Base-by-base conservation (phyloP, 257 asterid species). In the Cynanchum wilfordii region DNA sequence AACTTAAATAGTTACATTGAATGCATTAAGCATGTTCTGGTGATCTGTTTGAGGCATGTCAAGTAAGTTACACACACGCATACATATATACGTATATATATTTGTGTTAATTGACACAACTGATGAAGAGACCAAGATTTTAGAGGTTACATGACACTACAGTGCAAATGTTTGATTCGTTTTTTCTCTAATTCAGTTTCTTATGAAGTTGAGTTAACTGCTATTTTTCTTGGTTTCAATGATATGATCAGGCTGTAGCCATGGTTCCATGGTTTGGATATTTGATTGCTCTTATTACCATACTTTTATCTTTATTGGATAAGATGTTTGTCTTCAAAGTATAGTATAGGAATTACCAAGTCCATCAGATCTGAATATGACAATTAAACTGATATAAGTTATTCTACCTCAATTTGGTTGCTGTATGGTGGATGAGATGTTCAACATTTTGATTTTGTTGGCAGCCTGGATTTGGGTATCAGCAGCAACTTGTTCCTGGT, bases 391-490 rank as follows among this genome's bases (percentile, higher is more conserved):
- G 24, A 54, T 29, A 5, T n/a, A n/a, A 25, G 22, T 0, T 19
- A 15, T 62, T 30, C n/a, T 4, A 20, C 16, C 27, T 64, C 24
- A 4, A 3, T 1, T 36, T 64, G 49, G 38, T 7, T 40, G 42
- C 15, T 4, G 3, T 36, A 30, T 15, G 44, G 16, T 63, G 10
- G n/a, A n/a, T n/a, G n/a, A 9, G 0, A 1, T 27, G 65, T 44
- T 24, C 19, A 20, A 33, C 55, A 2, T 16, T 29, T 71, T 20
- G 10, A 29, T 49, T 73, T 63, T 27, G 36, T 73, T 72, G 68
- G 33, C 87, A 91, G 99, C 90, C 96, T 88, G 98, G 97, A 66
- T 94, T 91, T 78, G 99, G 97, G 62, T 94, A 94, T 82, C 99
- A 91, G 72, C 99, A 94, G 88, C 99, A 94, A 76, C 97, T 94